phyloP scores from a whole-genome alignment of 371 early-diverging fungal species.

The Lichtheimia corymbifera region DNA sequence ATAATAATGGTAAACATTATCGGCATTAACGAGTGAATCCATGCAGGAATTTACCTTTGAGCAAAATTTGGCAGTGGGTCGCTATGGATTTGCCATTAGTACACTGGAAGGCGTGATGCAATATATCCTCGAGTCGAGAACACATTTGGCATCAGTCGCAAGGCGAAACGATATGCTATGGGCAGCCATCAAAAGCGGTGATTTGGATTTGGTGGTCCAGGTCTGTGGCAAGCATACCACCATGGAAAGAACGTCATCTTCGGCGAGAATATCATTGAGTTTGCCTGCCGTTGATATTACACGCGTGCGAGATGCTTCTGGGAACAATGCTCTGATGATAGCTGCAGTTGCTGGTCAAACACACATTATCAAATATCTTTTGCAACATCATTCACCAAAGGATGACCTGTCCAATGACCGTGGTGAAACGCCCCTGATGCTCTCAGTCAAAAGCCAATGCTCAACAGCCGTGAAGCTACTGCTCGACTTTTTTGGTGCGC shows the following conservation, averaged over 20 bases:
- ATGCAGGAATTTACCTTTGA: slow-evolving; percentile 51
- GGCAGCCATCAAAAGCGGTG: slow-evolving; percentile 19
- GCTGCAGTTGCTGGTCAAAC: slow-evolving; percentile 42
- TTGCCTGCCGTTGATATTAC: slow-evolving; percentile 3
- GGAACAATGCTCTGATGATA: slow-evolving; percentile 47
- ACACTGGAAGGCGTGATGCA: slow-evolving; percentile 57
- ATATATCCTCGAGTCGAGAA: slow-evolving; percentile 41
- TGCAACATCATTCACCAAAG: slow-evolving; percentile 7
- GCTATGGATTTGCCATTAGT: slow-evolving; percentile 56
- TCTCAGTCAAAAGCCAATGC: slow-evolving; percentile 31
- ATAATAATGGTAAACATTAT: neutral
- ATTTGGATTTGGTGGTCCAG: neutral
- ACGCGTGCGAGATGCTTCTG: slow-evolving; percentile 40
- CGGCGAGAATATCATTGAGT: too few relatives aligned
- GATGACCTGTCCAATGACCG: slow-evolving; percentile 32
- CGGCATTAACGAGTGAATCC: neutral
- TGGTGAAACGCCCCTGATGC: slow-evolving; percentile 46
- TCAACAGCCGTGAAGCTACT: slow-evolving; percentile 31
- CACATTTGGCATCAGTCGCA: slow-evolving; percentile 36
- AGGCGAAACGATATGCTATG: slow-evolving; percentile 38
- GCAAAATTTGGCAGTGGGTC: slow-evolving; percentile 39
- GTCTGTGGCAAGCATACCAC: too few relatives aligned
- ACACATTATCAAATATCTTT: slow-evolving; percentile 27
- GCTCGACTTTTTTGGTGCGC: slow-evolving; percentile 9
- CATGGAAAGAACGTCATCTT: too few relatives aligned